A percentile compares a stretch with the other conserved stretches of the same genome.
Evolutionary conservation across 805 yeast genomes (phyloP).

Genomic region (Teunomyces aglyptinius): DNA sequence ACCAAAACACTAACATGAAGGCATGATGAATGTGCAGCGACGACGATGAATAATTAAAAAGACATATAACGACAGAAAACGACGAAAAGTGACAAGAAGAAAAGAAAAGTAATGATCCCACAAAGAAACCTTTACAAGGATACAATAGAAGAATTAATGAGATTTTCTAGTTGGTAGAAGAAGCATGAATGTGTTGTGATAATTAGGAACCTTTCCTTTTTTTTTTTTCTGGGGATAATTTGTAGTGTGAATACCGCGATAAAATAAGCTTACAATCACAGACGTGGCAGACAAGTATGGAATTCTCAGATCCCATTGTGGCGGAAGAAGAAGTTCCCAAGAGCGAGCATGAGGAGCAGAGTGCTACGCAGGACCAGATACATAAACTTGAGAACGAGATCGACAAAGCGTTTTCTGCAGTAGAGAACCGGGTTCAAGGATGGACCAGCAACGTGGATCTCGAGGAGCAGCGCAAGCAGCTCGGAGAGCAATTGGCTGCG

Average conservation of each 20-base stretch:
- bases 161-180: too few relatives aligned
- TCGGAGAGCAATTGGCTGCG: conserved; percentile 26
- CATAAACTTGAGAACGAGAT: conserved; percentile 53
- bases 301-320: conserved; percentile 30
- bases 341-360: conserved; percentile 13
- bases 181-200: too few relatives aligned
- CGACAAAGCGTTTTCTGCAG: conserved; percentile 45
- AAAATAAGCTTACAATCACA: too few relatives aligned
- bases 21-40: too few relatives aligned
- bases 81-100: too few relatives aligned
- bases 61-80: too few relatives aligned
- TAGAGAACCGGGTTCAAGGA: conserved; percentile 48
- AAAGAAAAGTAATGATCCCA: too few relatives aligned
- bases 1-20: too few relatives aligned
- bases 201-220: neutral
- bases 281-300: conserved; percentile 21
- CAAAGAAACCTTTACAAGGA: too few relatives aligned
- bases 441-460: conserved; percentile 28
- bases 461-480: conserved; percentile 27
- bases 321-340: conserved; percentile 12
- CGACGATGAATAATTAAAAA: too few relatives aligned
- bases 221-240: neutral
- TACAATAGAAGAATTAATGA: too few relatives aligned
- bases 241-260: neutral
- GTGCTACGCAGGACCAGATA: conserved; percentile 53